Conservation (phyloP, 2,329 filamentous ascomycete species). For the Zopfia rhizophila region DNA sequence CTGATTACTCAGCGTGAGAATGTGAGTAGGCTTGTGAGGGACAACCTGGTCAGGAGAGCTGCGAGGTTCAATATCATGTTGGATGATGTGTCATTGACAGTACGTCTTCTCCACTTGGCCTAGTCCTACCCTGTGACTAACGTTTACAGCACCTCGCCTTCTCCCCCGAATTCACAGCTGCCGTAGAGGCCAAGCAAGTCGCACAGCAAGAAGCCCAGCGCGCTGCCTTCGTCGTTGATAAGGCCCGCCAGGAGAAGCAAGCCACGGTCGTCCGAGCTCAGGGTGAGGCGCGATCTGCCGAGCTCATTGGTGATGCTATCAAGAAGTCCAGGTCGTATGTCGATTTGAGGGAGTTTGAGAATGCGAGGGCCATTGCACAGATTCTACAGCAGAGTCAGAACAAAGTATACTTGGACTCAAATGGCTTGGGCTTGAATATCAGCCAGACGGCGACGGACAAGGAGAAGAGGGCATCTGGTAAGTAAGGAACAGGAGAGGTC, state of each 20-base stretch:
- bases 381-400: slow-evolving; percentile 92
- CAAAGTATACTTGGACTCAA: slow-evolving; percentile 91
- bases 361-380: slow-evolving; percentile 86
- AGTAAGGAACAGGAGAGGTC: slow-evolving; percentile 11
- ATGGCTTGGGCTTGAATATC: slow-evolving; percentile 92
- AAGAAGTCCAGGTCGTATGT: slow-evolving; percentile 99
- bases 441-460: slow-evolving; percentile 55
- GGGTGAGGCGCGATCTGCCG: slow-evolving; percentile 97
- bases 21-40: slow-evolving; percentile 88
- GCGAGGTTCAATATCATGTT: slow-evolving; percentile 97
- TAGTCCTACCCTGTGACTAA: slow-evolving; percentile 29
- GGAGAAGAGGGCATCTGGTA: slow-evolving; percentile 45
- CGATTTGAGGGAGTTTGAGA: slow-evolving; percentile 98
- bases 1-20: slow-evolving; percentile 99
- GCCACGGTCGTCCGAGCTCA: slow-evolving; percentile 98
- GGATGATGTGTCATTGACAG: slow-evolving; percentile 96
- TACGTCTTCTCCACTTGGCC: slow-evolving; percentile 59
- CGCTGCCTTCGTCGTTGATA: slow-evolving; percentile 97
- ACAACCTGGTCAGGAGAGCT: slow-evolving; percentile 90
- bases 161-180: slow-evolving; percentile 75
- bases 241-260: slow-evolving; percentile 99
- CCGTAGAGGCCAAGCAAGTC: slow-evolving; percentile 76
- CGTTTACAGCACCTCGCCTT: slow-evolving; percentile 69
- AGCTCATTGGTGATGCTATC: slow-evolving; percentile 98
- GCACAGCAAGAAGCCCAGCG: slow-evolving; percentile 93